Conservation (phyloP, 768 basidiomycete species). For the Sporobolomyces roseus region DNA sequence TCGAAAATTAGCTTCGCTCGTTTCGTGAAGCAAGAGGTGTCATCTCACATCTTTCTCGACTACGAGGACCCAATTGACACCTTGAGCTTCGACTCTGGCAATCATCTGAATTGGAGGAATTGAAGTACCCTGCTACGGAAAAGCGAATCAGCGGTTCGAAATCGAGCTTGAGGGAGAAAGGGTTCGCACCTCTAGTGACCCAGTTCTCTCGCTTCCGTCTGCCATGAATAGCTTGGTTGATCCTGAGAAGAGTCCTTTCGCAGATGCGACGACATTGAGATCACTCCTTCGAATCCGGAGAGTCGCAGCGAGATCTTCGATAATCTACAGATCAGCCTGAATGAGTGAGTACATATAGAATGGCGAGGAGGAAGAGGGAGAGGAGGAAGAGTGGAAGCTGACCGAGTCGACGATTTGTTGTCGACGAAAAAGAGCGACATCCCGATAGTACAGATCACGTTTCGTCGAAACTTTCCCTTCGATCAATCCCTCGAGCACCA, state of each 20-base stretch:
- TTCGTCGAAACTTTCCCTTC: constrained; percentile 62
- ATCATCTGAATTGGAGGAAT: constrained; percentile 77
- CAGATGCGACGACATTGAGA: constrained; percentile 79
- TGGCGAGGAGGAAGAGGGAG: background rate
- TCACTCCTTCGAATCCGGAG: constrained; percentile 68
- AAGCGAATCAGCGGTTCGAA: background rate
- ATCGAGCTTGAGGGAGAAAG: constrained; percentile 8
- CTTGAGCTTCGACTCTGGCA: constrained; percentile 57
- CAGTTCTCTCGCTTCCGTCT: constrained; percentile 21
- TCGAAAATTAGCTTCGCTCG: background rate
- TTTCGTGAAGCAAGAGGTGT: background rate
- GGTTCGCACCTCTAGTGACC: background rate
- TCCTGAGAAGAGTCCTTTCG: constrained; percentile 82
- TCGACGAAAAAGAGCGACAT: constrained; percentile 69
- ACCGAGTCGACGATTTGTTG: constrained; percentile 79
- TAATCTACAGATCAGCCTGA: too few relatives aligned
- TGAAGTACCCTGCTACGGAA: constrained; percentile 58
- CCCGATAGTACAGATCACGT: constrained; percentile 86
- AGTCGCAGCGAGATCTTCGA: constrained; percentile 85
- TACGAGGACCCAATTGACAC: constrained; percentile 72
- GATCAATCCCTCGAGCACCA: constrained; percentile 65
- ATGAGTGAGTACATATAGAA: too few relatives aligned
- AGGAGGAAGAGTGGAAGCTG: background rate
- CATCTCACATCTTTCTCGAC: constrained; percentile 83
- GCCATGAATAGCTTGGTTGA: constrained; percentile 55